Percentiles rank a stretch among this genome's conserved stretches.
Evolutionary conservation across 2,329 filamentous ascomycete genomes (phyloP).

Genomic region (Calonectria pseudoreteaudii): DNA sequence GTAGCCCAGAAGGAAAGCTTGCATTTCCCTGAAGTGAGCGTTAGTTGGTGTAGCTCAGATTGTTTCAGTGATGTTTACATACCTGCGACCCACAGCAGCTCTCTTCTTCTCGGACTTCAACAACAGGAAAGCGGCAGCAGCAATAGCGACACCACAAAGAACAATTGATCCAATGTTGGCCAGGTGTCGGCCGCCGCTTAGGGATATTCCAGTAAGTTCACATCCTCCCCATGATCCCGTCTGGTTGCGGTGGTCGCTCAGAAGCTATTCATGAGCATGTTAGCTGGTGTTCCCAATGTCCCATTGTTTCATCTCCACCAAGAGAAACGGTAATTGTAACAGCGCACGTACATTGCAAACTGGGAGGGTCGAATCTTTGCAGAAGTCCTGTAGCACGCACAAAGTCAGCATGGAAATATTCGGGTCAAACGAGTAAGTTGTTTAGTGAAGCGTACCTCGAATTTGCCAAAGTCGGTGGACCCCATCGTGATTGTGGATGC

Average conservation of each 20-base stretch:
- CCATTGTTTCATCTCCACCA: conserved; percentile 35
- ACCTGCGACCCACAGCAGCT: conserved; percentile 94
- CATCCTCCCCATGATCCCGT: conserved; percentile 76
- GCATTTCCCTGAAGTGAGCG: conserved; percentile 80
- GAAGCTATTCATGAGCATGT: conserved; percentile 41
- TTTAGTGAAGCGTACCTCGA: conserved; percentile 58
- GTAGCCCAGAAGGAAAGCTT: conserved; percentile 89
- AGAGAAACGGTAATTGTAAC: conserved; percentile 18
- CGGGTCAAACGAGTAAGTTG: conserved; percentile 8
- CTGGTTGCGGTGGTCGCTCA: conserved; percentile 73
- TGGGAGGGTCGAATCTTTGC: conserved; percentile 84
- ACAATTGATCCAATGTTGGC: conserved; percentile 95
- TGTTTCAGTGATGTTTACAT: conserved; percentile 26
- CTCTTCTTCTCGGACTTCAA: conserved; percentile 88
- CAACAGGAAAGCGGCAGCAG: conserved; percentile 74
- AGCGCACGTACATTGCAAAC: conserved; percentile 80
- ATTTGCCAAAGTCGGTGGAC: conserved; percentile 72
- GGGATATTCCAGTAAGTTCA: conserved; percentile 77
- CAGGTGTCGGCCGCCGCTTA: conserved; percentile 74
- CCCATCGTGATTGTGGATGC: conserved; percentile 61
- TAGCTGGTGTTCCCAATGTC: conserved; percentile 30
- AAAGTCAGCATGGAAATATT: conserved; percentile 38
- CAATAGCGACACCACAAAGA: conserved; percentile 81
- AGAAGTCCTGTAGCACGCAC: conserved; percentile 74
- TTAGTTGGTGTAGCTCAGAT: conserved; percentile 15